A percentile compares a stretch with the other conserved stretches of the same genome.
These are phyloP conservation scores for Trichomonascaceae sp. DNA, from an alignment of 1,139 yeast genomes.

Conservation along the genomic window DNA sequence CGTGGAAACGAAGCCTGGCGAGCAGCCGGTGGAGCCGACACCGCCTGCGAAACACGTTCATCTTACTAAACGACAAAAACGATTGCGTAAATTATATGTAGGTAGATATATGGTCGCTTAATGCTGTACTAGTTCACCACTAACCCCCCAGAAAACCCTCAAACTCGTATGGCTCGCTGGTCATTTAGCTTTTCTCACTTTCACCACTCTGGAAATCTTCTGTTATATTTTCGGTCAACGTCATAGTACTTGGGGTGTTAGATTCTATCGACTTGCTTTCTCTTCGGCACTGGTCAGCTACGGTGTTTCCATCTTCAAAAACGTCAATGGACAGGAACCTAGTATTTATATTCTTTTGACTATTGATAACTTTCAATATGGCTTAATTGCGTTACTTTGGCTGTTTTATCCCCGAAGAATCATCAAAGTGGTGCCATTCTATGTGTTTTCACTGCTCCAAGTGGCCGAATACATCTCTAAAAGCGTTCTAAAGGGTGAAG, in stretches of 20 bases:
- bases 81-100: slow-evolving; percentile 2
- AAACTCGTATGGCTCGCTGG: slow-evolving; percentile 13
- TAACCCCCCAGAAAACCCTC: neutral
- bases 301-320: slow-evolving; percentile 62
- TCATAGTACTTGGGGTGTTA: slow-evolving; percentile 20
- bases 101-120: neutral
- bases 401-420: slow-evolving; percentile 45
- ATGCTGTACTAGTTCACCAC: neutral
- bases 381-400: slow-evolving; percentile 50
- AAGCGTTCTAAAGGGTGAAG: slow-evolving; percentile 54
- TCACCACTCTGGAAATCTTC: slow-evolving; percentile 17
- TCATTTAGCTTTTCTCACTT: slow-evolving; percentile 18
- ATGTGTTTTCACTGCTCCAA: slow-evolving; percentile 62
- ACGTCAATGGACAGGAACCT: slow-evolving; percentile 30
- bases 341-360: slow-evolving; percentile 35
- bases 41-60: neutral
- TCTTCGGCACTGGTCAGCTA: slow-evolving; percentile 66
- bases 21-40: neutral
- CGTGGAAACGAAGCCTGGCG: neutral
- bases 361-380: slow-evolving; percentile 65
- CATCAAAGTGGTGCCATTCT: slow-evolving; percentile 57
- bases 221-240: slow-evolving; percentile 20
- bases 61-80: slow-evolving; percentile 2
- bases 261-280: slow-evolving; percentile 54
- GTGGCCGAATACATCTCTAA: slow-evolving; percentile 55